Evolutionary conservation across 495 filamentous ascomycete species (phyloP).

Genomic region (Corynascus novoguineensis): DNA sequence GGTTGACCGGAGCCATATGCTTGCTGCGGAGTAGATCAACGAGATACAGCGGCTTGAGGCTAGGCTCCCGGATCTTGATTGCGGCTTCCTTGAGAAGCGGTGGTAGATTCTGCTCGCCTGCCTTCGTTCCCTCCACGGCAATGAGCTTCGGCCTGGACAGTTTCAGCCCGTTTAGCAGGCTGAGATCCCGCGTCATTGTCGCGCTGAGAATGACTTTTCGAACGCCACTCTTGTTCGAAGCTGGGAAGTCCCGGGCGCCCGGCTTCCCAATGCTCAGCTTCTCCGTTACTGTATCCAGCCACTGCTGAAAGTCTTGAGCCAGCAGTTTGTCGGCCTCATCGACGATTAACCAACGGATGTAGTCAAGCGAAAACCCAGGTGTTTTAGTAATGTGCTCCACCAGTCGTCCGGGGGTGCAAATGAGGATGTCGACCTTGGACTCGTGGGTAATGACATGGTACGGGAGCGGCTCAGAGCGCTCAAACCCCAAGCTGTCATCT

Average conservation of each 20-base stretch:
- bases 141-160: constrained; percentile 71
- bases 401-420: constrained; percentile 86
- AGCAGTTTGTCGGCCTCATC: constrained; percentile 93
- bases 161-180: constrained; percentile 67
- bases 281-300: constrained; percentile 68
- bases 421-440: constrained; percentile 79
- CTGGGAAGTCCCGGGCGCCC: constrained; percentile 44
- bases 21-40: constrained; percentile 52
- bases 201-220: constrained; percentile 81
- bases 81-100: constrained; percentile 63
- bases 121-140: constrained; percentile 54
- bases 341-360: constrained; percentile 79
- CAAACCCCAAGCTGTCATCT: background rate
- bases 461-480: constrained; percentile 38
- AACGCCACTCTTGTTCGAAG: constrained; percentile 43
- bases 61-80: constrained; percentile 66
- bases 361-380: constrained; percentile 66
- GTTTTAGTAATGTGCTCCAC: constrained; percentile 87
- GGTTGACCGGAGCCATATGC: constrained; percentile 23
- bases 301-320: constrained; percentile 88
- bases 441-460: constrained; percentile 57
- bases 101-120: constrained; percentile 56
- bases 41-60: constrained; percentile 81
- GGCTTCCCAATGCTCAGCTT: constrained; percentile 45
- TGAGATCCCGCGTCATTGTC: constrained; percentile 86